These are phyloP conservation scores for Malassezia nana DNA, from an alignment of 1,284 basidiomycete genomes.

Conservation along the genomic window DNA sequence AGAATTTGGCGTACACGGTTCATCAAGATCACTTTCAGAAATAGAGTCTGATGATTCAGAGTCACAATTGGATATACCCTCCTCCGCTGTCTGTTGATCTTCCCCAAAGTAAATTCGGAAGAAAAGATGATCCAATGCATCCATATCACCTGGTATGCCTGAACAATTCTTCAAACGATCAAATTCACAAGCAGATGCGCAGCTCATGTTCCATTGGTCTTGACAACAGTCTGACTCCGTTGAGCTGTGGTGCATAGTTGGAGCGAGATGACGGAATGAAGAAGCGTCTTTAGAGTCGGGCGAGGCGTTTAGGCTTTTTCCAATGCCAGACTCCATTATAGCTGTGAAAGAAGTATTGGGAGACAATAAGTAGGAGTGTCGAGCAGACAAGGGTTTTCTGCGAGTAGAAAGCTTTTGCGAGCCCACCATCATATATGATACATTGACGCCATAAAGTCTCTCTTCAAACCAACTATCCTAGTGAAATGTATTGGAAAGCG, in stretches of 20 bases:
- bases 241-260: not conserved
- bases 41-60: not conserved
- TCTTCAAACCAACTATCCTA: too few relatives aligned
- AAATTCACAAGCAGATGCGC: conserved; percentile 6
- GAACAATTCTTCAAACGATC: conserved; percentile 1
- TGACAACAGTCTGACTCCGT: not conserved
- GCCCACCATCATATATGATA: not conserved
- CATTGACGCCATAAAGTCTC: not conserved
- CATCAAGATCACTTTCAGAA: not conserved
- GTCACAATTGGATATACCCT: not conserved
- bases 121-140: not conserved
- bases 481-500: too few relatives aligned
- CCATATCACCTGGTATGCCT: not conserved
- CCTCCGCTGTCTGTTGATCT: not conserved
- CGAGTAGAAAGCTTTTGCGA: not conserved
- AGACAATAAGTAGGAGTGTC: not conserved
- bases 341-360: not conserved
- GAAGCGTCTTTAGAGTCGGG: not conserved
- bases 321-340: not conserved
- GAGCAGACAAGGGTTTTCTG: not conserved
- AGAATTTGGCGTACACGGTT: too few relatives aligned
- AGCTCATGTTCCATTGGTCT: conserved; percentile 4
- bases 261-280: not conserved
- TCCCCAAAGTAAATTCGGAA: not conserved
- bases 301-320: not conserved